Conservation (phyloP, 768 basidiomycete species). For the Arthromyces matolae region DNA sequence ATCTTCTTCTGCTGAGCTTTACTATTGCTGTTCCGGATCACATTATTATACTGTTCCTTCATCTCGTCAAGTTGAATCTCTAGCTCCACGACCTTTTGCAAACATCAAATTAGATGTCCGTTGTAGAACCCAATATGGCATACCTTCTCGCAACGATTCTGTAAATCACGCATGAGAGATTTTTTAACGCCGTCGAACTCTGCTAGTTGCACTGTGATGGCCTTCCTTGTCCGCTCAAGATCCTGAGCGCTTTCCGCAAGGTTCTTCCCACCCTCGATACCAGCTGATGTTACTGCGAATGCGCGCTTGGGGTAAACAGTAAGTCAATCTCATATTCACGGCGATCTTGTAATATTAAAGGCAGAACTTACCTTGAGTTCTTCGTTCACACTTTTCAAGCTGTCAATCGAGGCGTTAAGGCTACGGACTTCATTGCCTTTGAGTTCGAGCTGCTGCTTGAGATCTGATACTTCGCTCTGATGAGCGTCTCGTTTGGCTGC, state of each 20-base stretch:
- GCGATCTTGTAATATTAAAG: slow-evolving; percentile 5
- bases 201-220: slow-evolving; percentile 95
- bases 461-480: slow-evolving; percentile 74
- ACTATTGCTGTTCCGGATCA: slow-evolving; percentile 96
- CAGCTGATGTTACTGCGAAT: slow-evolving; percentile 94
- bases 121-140: slow-evolving; percentile 17
- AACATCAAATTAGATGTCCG: slow-evolving; percentile 16
- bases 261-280: slow-evolving; percentile 95
- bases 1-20: slow-evolving; percentile 99
- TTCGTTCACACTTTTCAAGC: slow-evolving; percentile 93
- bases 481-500: slow-evolving; percentile 90
- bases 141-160: slow-evolving; percentile 99
- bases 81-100: slow-evolving; percentile 86
- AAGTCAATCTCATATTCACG: slow-evolving; percentile 12
- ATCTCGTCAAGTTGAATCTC: slow-evolving; percentile 99
- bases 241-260: slow-evolving; percentile 97
- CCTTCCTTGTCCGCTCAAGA: slow-evolving; percentile 93
- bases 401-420: slow-evolving; percentile 83
- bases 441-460: slow-evolving; percentile 88
- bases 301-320: slow-evolving; percentile 62
- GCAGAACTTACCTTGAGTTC: slow-evolving; percentile 78
- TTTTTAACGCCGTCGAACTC: slow-evolving; percentile 99
- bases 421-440: slow-evolving; percentile 79
- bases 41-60: slow-evolving; percentile 98
- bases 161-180: slow-evolving; percentile 96